Conservation (phyloP, 345 rosid genomes). For the Aquilaria yunnanensis region DNA sequence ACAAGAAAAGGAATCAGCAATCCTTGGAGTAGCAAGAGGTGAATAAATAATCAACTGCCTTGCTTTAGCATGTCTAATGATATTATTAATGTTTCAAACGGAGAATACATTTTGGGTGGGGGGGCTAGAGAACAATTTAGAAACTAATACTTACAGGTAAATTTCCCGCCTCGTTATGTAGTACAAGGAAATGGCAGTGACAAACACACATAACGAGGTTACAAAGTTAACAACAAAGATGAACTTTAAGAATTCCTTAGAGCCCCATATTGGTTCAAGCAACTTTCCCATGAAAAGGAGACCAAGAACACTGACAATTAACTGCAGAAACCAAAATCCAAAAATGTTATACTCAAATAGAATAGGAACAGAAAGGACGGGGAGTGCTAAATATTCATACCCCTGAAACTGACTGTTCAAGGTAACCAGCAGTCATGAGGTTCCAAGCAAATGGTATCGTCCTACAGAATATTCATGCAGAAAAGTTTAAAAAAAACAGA, state of each 20-base stretch:
- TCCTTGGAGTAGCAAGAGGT: no score
- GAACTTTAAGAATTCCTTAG: conserved; percentile 95
- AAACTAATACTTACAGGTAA: conserved; percentile 67
- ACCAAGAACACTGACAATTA: conserved; percentile 59
- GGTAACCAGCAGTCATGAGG: conserved; percentile 81
- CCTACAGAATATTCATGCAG: conserved; percentile 37
- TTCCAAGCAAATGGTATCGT: conserved; percentile 99
- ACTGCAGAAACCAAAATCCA: conserved; percentile 31
- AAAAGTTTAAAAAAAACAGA: neutral
- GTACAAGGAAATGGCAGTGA: conserved; percentile 84
- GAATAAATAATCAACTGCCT: no score
- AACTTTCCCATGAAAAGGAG: conserved; percentile 91
- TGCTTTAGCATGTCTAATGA: no score
- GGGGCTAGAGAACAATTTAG: neutral
- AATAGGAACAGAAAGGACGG: neutral
- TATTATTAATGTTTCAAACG: neutral
- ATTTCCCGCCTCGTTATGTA: conserved; percentile 65
- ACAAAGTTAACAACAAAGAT: conserved; percentile 74
- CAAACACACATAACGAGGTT: conserved; percentile 72
- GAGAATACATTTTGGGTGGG: neutral
- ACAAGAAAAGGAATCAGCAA: conserved; percentile 20
- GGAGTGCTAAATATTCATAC: conserved; percentile 32
- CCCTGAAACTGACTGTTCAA: conserved; percentile 83
- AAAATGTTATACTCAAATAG: conserved; percentile 9
- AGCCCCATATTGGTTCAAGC: conserved; percentile 96